Conservation (phyloP, 2,329 filamentous ascomycete genomes). For the Pseudogymnoascus sp. region DNA sequence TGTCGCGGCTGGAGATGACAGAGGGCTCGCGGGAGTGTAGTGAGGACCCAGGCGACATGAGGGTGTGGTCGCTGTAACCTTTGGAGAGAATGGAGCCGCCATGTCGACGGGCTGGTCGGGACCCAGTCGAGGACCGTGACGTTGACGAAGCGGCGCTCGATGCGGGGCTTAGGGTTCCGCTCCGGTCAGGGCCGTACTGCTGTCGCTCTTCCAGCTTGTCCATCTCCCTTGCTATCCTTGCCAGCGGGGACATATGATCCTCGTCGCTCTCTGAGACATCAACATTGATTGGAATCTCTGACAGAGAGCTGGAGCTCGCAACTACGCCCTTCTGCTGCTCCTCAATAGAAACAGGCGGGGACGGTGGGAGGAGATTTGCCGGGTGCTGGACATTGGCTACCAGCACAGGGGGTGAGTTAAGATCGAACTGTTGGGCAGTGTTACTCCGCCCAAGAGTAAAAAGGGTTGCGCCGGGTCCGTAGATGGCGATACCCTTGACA, state of each 20-base stretch:
- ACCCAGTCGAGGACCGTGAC: conserved; percentile 46
- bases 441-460: conserved; percentile 86
- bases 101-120: conserved; percentile 42
- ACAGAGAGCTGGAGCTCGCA: conserved; percentile 27
- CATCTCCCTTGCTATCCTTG: conserved; percentile 64
- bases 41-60: conserved; percentile 59
- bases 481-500: conserved; percentile 74
- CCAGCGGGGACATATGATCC: conserved; percentile 65
- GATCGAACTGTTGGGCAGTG: conserved; percentile 89
- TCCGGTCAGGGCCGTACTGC: conserved; percentile 21
- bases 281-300: conserved; percentile 47
- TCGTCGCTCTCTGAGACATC: conserved; percentile 67
- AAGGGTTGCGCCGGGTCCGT: conserved; percentile 80
- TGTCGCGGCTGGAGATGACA: conserved; percentile 36
- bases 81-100: conserved; percentile 44
- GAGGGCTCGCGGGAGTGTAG: conserved; percentile 32
- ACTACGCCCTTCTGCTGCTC: conserved; percentile 46
- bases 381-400: conserved; percentile 83
- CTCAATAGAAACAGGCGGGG: conserved; percentile 72
- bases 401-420: conserved; percentile 72
- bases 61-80: conserved; percentile 53
- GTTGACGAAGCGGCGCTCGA: conserved; percentile 33
- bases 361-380: conserved; percentile 68
- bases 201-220: conserved; percentile 33
- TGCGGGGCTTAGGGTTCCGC: conserved; percentile 27